Conservation (phyloP, 2,329 filamentous ascomycete species). For the Apiospora hydei region DNA sequence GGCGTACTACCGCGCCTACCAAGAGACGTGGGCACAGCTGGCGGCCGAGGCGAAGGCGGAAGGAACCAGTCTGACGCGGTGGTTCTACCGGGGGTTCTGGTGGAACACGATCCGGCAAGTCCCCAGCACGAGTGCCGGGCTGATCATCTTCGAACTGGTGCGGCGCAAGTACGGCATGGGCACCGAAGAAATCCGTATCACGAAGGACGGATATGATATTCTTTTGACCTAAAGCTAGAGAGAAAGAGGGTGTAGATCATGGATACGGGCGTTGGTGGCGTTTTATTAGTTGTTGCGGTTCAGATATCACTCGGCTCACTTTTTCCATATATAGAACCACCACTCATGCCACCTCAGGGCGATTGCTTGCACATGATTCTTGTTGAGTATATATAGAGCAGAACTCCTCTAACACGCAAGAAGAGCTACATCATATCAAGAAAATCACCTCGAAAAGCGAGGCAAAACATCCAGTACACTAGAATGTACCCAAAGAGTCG, state of each 20-base stretch:
- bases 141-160: conserved; percentile 82
- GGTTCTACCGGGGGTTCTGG: conserved; percentile 77
- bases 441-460: background rate
- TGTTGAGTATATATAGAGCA: background rate
- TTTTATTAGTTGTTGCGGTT: background rate
- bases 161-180: conserved; percentile 74
- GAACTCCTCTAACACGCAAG: background rate
- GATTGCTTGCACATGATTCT: background rate
- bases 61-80: conserved; percentile 63
- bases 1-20: conserved; percentile 75
- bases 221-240: conserved; percentile 54
- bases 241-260: background rate
- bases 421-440: background rate
- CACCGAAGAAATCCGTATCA: conserved; percentile 68
- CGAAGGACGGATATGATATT: conserved; percentile 76
- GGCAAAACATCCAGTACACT: background rate
- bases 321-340: background rate
- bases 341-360: background rate
- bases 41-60: conserved; percentile 61
- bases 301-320: conserved; percentile 11
- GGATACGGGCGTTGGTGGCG: conserved; percentile 8
- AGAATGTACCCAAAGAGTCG: too few species aligned
- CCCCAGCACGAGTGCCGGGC: conserved; percentile 76
- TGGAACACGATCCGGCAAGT: conserved; percentile 76
- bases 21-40: conserved; percentile 70